Conservation (phyloP, 495 filamentous ascomycete genomes). For the Terfezia boudieri region DNA sequence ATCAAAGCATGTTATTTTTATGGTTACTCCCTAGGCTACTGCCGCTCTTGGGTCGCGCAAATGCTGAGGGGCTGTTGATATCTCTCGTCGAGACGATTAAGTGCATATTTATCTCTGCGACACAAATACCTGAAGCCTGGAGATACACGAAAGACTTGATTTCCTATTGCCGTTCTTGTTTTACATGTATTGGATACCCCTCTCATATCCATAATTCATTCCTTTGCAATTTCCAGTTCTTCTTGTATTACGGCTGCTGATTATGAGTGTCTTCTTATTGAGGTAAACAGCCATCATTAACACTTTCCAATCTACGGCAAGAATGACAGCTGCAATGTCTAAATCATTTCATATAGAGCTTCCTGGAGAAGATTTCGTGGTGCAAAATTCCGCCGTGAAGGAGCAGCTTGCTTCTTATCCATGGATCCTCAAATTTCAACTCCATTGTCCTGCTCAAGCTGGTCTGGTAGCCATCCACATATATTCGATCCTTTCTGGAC, state of each 20-base stretch:
- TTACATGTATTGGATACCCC: slow-evolving; percentile 24
- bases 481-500: slow-evolving; percentile 9
- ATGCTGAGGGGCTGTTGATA: slow-evolving; percentile 19
- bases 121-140: slow-evolving; percentile 11
- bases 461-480: slow-evolving; percentile 12
- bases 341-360: slow-evolving; percentile 13
- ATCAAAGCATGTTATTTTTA: slow-evolving; percentile 45
- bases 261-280: background rate
- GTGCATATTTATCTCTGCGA: slow-evolving; percentile 26
- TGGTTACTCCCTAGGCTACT: slow-evolving; percentile 53
- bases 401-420: slow-evolving; percentile 1
- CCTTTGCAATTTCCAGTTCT: slow-evolving; percentile 19
- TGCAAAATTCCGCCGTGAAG: slow-evolving; percentile 8
- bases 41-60: slow-evolving; percentile 26
- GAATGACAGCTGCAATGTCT: slow-evolving; percentile 8
- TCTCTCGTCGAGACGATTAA: slow-evolving; percentile 27
- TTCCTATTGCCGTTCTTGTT: slow-evolving; percentile 23
- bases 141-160: slow-evolving; percentile 20
- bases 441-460: slow-evolving; percentile 10
- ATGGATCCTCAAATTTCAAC: slow-evolving; percentile 10
- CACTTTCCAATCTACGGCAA: slow-evolving; percentile 12
- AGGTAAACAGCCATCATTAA: slow-evolving; percentile 13
- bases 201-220: slow-evolving; percentile 24
- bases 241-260: background rate
- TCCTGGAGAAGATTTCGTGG: slow-evolving; percentile 10